Base-by-base conservation (phyloP, 2,329 filamentous ascomycete species). In the Purpureocillium lavendulum region DNA sequence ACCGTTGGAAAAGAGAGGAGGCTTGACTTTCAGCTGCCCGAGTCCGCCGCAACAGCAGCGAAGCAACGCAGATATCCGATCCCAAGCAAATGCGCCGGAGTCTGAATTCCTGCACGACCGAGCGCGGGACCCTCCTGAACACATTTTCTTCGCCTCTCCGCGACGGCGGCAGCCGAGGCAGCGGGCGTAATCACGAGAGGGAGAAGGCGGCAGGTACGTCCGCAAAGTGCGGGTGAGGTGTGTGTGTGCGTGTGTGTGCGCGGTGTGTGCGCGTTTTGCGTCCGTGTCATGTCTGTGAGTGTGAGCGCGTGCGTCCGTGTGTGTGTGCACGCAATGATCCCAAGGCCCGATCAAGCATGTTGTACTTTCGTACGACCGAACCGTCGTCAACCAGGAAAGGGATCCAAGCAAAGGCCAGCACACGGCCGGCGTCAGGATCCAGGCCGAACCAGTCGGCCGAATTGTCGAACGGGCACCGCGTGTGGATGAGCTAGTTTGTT, bases 151-250 rank as follows among this genome's bases (percentile, higher is more conserved):
- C 21, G 21, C 21, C 10, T 26, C 21, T 26, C 21, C 10, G 10
- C 21, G 47, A 36, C 21, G 21, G 21, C 21, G 21, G 21, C 21
- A 26, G 37, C 42, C 26, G 42, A 48, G 38, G 43, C 45, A 42
- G 45, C 47, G 48, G 48, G 43, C 38, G 38, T 6, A 45, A 47
- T 45, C 45, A 54, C 47, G 48, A 51, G 47, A 51, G 45, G 42
- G 47, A 47, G 46, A 46, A 26, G 21, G 21, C 21, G 21, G 21
- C 21, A 26, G 5, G 21, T 26, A 26, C 21, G 21, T 10, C 21
- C 21, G 21, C 21, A 26, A 5, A 26, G 10, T 26, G 21, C 21
- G 21, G 21, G 10, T 10, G 21, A 26, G 21, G 21, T 26, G 21
- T 26, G 21, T 26, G 21, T 26, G 21, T 26, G 31, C 28, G 30